phyloP scores from a whole-genome alignment of 306 rosid species.

The Dalbergia oliveri region DNA sequence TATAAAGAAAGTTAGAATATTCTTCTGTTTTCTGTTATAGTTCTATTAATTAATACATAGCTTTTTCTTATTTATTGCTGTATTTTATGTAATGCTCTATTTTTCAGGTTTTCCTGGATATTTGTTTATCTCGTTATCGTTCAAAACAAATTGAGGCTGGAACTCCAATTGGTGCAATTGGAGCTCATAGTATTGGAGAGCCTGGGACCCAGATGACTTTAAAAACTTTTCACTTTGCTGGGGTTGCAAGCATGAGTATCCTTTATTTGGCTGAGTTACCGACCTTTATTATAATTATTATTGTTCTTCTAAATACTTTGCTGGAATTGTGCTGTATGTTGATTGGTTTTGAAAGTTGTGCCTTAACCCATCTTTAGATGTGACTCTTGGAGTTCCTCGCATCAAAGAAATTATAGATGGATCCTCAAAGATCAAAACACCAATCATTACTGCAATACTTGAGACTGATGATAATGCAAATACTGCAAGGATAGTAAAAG shows the following conservation, averaged over 20 bases:
- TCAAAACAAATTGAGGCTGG: constrained; percentile 86
- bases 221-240: constrained; percentile 98
- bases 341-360: constrained; percentile 48
- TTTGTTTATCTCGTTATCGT: constrained; percentile 84
- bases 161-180: constrained; percentile 93
- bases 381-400: constrained; percentile 97
- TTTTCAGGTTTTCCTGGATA: constrained; percentile 80
- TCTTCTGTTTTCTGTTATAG: constrained; percentile 13
- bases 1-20: neutral
- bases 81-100: constrained; percentile 23
- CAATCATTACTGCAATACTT: constrained; percentile 86
- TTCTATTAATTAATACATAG: constrained; percentile 6
- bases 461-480: constrained; percentile 62
- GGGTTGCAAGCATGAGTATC: constrained; percentile 99
- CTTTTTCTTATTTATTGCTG: neutral
- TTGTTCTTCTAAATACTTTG: constrained; percentile 25
- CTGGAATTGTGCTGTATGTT: constrained; percentile 29
- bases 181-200: constrained; percentile 99
- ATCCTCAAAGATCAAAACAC: constrained; percentile 78
- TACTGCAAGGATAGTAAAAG: constrained; percentile 75
- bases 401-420: constrained; percentile 93
- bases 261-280: constrained; percentile 52
- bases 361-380: constrained; percentile 70
- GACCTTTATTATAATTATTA: constrained; percentile 12
- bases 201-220: constrained; percentile 99